Percentiles rank a stretch among this genome's conserved stretches.
Conservation (phyloP, 2,329 filamentous ascomycete species). For the Alternaria tenuissima region DNA sequence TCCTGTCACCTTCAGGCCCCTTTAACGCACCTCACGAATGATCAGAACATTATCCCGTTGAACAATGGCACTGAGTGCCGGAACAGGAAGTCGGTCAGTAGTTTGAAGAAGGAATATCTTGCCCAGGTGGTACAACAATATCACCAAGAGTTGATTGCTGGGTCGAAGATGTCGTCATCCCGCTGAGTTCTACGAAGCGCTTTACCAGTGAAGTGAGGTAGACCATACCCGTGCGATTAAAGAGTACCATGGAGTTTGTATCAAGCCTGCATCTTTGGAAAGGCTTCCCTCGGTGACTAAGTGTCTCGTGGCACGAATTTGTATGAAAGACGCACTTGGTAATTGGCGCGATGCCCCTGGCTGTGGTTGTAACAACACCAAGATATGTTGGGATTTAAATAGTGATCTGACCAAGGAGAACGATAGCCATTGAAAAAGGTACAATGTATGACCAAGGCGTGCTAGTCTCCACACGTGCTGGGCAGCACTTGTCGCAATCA, state of each 20-base stretch:
- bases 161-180: not conserved
- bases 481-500: not conserved
- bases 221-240: no score
- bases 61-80: not conserved
- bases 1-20: no score
- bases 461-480: not conserved
- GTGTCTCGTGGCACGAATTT: not conserved
- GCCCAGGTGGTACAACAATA: not conserved
- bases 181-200: no score
- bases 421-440: no score
- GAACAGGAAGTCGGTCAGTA: not conserved
- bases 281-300: not conserved
- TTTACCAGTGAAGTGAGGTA: no score
- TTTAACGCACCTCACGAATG: not conserved
- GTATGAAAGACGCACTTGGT: not conserved
- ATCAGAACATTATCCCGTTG: not conserved
- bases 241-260: not conserved
- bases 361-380: no score
- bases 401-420: no score
- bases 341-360: not conserved
- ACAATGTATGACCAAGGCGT: no score
- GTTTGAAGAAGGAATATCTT: not conserved
- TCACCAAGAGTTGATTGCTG: not conserved
- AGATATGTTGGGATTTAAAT: no score
- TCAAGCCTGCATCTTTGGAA: not conserved